Percentiles rank a stretch among this genome's conserved stretches.
phyloP scores from a whole-genome alignment of 1,284 basidiomycete genomes.

The Peniophora sp. region DNA sequence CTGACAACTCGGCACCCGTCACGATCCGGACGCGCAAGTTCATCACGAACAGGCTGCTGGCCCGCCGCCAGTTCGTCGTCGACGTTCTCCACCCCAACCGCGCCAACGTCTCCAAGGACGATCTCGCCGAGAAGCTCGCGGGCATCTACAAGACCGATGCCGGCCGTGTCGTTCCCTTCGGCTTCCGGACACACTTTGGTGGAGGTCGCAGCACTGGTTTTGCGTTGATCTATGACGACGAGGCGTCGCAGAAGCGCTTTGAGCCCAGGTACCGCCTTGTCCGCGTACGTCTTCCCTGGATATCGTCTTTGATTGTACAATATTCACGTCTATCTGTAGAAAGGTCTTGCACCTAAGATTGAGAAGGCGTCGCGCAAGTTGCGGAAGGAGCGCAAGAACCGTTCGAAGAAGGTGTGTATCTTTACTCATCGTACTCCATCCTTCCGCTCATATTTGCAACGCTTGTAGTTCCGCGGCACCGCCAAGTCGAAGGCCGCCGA shows the following conservation, averaged over 20 bases:
- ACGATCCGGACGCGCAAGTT: constrained; percentile 99
- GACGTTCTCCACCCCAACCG: constrained; percentile 96
- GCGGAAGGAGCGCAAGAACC: constrained; percentile 99
- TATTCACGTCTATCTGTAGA: constrained; percentile 35
- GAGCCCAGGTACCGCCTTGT: constrained; percentile 96
- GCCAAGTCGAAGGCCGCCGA: constrained; percentile 92
- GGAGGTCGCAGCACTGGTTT: constrained; percentile 98
- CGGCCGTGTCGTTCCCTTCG: constrained; percentile 69
- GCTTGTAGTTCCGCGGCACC: constrained; percentile 73
- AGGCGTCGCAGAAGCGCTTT: constrained; percentile 91
- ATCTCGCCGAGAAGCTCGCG: constrained; percentile 92
- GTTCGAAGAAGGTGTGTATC: constrained; percentile 83
- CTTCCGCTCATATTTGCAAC: constrained; percentile 5
- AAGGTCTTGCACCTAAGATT: constrained; percentile 78
- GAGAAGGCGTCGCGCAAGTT: constrained; percentile 95
- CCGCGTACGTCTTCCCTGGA: constrained; percentile 58
- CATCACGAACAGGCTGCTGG: constrained; percentile 97
- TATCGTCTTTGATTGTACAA: constrained; percentile 5
- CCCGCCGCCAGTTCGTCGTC: constrained; percentile 88
- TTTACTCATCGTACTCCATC: background rate
- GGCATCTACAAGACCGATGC: constrained; percentile 75
- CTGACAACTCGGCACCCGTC: constrained; percentile 86
- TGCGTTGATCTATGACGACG: constrained; percentile 96
- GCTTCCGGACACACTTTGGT: constrained; percentile 92
- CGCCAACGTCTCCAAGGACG: constrained; percentile 89